phyloP scores from a whole-genome alignment of 176 grass and related monocot genomes.

The Rhynchospora pubera region DNA sequence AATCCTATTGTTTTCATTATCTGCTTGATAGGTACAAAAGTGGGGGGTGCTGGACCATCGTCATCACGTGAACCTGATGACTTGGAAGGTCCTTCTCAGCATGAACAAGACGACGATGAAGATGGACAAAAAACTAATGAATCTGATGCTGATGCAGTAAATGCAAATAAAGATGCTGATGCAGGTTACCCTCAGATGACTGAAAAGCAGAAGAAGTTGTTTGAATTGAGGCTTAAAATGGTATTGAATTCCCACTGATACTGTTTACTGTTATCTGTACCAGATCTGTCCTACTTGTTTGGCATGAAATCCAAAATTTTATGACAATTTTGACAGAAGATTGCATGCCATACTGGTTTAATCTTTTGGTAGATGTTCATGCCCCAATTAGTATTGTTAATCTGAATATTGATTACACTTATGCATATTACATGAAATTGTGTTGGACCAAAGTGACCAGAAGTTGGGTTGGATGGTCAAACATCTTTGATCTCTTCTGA shows the following conservation, averaged over 20 bases:
- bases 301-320: neutral
- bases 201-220: slow-evolving; percentile 72
- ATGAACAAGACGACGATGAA: slow-evolving; percentile 4
- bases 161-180: slow-evolving; percentile 17
- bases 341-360: neutral
- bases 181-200: slow-evolving; percentile 67
- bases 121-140: neutral
- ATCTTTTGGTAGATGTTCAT: neutral
- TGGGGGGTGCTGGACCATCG: slow-evolving; percentile 15
- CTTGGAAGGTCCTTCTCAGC: neutral
- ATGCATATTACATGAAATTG: neutral
- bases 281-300: neutral
- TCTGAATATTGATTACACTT: neutral
- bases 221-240: slow-evolving; percentile 78
- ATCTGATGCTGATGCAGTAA: neutral
- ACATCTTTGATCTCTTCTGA: neutral
- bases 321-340: no score
- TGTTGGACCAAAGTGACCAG: neutral
- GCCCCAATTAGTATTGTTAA: neutral
- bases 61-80: slow-evolving; percentile 19
- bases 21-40: slow-evolving; percentile 8
- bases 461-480: neutral
- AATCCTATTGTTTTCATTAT: neutral
- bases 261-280: neutral
- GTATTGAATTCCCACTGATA: slow-evolving; percentile 26